Evolutionary conservation across 2,329 filamentous ascomycete species (phyloP).

Genomic region (Aspergillus costaricaensis): DNA sequence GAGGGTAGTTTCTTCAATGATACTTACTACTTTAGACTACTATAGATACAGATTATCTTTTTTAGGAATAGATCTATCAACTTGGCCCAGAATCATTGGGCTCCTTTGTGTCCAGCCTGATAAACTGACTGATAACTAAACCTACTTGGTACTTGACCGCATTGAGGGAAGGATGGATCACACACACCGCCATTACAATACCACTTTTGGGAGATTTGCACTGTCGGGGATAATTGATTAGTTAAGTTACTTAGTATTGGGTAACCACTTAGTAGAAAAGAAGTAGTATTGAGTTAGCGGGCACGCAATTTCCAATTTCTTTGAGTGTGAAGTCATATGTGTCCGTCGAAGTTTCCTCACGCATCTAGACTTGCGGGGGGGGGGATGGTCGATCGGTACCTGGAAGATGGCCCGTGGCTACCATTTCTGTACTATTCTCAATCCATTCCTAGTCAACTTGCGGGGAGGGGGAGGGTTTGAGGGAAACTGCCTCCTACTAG

Average conservation of each 20-base stretch:
- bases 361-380: conserved; percentile 17
- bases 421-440: conserved; percentile 5
- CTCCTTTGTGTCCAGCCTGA: not conserved
- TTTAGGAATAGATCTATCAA: not conserved
- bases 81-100: not conserved
- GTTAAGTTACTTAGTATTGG: not conserved
- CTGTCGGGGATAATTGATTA: no score
- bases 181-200: not conserved
- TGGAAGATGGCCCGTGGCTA: conserved; percentile 19
- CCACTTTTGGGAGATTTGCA: no score
- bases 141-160: no score
- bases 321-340: conserved; percentile 10
- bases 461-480: conserved; percentile 13
- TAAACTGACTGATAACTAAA: not conserved
- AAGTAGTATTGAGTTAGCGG: not conserved
- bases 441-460: conserved; percentile 22
- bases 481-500: not conserved
- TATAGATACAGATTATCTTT: no score
- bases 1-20: no score
- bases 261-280: not conserved
- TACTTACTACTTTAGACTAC: no score
- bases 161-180: no score
- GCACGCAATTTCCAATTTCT: not conserved
- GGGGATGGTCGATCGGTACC: conserved; percentile 26
- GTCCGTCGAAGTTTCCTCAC: conserved; percentile 2